phyloP scores from a whole-genome alignment of 495 filamentous ascomycete species.

The Penicillium pancosmium region DNA sequence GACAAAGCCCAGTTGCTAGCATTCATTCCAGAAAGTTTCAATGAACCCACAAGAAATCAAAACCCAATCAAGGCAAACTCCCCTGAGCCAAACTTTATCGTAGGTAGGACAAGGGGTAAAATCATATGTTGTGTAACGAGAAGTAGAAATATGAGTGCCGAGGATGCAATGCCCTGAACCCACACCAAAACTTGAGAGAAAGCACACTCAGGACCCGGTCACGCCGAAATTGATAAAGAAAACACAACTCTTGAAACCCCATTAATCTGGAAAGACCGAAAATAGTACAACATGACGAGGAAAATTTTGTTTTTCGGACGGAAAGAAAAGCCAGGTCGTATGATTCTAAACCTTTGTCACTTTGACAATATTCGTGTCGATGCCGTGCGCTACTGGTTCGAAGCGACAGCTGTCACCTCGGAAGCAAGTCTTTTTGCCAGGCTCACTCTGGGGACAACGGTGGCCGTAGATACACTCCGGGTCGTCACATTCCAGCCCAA shows the following conservation, averaged over 20 bases:
- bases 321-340: neutral
- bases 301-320: neutral
- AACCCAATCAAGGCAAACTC: neutral
- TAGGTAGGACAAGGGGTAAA: slow-evolving; percentile 2
- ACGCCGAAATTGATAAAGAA: neutral
- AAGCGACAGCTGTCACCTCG: slow-evolving; percentile 57
- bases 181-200: neutral
- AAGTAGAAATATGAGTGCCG: neutral
- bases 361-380: slow-evolving; percentile 56
- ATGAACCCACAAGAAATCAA: neutral
- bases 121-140: slow-evolving; percentile 3
- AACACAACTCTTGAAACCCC: neutral
- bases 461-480: slow-evolving; percentile 87
- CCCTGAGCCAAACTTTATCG: neutral
- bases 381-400: slow-evolving; percentile 49
- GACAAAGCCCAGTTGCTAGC: neutral
- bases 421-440: slow-evolving; percentile 53
- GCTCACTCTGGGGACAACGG: slow-evolving; percentile 52
- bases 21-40: neutral
- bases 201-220: neutral
- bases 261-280: neutral
- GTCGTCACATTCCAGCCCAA: slow-evolving; percentile 73
- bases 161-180: slow-evolving; percentile 5
- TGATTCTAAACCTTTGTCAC: slow-evolving; percentile 50
- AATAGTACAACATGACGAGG: slow-evolving; percentile 1